These are phyloP conservation scores for Scleroderma bovista DNA, from an alignment of 768 basidiomycete species.

Conservation along the genomic window DNA sequence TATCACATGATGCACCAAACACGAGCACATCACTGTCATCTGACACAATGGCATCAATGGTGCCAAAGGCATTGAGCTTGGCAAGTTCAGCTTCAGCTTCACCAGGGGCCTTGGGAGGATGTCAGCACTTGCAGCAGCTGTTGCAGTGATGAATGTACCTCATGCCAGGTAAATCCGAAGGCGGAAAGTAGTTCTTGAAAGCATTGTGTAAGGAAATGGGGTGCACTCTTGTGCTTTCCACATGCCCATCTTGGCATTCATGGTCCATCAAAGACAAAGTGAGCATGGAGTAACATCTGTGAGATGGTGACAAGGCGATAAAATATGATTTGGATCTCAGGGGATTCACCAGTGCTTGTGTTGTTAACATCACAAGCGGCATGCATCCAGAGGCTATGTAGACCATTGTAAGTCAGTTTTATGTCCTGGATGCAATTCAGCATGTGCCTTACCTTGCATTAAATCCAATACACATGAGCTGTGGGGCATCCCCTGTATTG, in stretches of 20 bases:
- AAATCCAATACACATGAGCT: conserved; percentile 60
- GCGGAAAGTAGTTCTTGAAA: too few species aligned
- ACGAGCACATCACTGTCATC: conserved; percentile 2
- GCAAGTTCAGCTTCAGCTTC: conserved; percentile 3
- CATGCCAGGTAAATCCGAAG: conserved; percentile 29
- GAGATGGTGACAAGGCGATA: background rate
- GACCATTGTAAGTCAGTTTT: too few species aligned
- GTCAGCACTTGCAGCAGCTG: background rate
- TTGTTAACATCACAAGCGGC: background rate
- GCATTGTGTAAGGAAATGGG: conserved; percentile 23
- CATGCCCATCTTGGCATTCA: conserved; percentile 39
- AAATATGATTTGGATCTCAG: background rate
- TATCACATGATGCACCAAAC: background rate
- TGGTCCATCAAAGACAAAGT: conserved; percentile 45
- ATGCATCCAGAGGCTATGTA: too few species aligned
- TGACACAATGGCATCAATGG: background rate
- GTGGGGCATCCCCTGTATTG: too few species aligned
- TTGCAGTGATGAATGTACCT: conserved; percentile 7
- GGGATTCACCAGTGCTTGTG: background rate
- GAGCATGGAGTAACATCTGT: background rate
- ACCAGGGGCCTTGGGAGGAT: background rate
- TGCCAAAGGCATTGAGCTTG: background rate
- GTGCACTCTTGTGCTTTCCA: conserved; percentile 24
- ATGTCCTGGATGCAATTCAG: too few species aligned
- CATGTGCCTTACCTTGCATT: too few species aligned